Evolutionary conservation across 2,329 filamentous ascomycete species (phyloP), one percentile per base, ranked within the genome.

Genomic region (Fusarium tanahbumbuense): DNA sequence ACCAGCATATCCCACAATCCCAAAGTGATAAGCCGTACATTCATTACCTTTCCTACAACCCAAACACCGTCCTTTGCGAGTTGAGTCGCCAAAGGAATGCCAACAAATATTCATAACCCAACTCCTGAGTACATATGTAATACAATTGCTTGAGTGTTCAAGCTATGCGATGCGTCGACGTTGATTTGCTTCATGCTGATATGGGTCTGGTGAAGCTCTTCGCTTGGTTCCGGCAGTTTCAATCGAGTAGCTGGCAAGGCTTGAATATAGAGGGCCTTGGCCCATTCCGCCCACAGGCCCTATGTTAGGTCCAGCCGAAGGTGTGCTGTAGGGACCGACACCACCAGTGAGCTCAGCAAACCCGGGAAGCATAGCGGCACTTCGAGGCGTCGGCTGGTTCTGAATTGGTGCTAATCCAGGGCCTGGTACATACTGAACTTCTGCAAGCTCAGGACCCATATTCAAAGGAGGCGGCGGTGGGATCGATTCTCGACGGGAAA

Each of bases 291-390:
- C 77, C 28, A 68, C 64, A 16, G 71, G 49, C 18, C 73, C 69
- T 28, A 72, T 57, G 41, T 75, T 81, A 5, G 82, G 78, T 10
- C 85, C 41, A 42, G 75, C 70, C 4, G 72, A 67, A 7, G 86
- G 85, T n/a, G 86, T 86, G 68, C 81, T 86, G 75, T 90, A 90
- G 1, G 87, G 86, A 68, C 85, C 88, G 32, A 89, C 82, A 15
- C 89, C 88, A 0, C 88, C 90, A 3, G 89, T 91, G 72, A 91
- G 83, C 75, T 91, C 88, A 37, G 86, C 85, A 18, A 91, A 83
- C 53, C 88, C 85, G 3, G 89, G 89, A n/a, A 91, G 80, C 66
- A 86, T 81, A 1, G 81, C 84, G 8, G 79, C 79, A n/a, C 79
- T 78, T 28, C 79, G 76, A 10, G 79, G 77, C 30, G 79, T 79